Percentiles rank a stretch among this genome's conserved stretches.
Evolutionary conservation across 345 rosid genomes (phyloP).

Genomic region (Murraya koenigii): DNA sequence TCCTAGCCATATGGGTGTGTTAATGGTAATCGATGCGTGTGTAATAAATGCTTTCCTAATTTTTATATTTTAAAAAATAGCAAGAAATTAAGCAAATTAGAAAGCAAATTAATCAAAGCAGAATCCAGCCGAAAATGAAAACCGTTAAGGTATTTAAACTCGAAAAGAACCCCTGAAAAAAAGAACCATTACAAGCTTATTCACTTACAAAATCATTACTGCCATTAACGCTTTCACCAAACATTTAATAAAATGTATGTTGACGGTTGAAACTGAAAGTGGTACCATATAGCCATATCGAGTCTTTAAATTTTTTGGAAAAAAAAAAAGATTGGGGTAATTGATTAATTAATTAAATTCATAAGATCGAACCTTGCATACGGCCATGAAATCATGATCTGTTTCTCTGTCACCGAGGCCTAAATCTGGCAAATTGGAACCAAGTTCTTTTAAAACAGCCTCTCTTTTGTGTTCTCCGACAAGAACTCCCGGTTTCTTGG

Average conservation of each 20-base stretch:
- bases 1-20: background rate
- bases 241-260: slow-evolving; percentile 12
- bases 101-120: too few relatives aligned
- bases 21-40: background rate
- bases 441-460: slow-evolving; percentile 61
- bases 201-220: background rate
- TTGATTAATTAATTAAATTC: background rate
- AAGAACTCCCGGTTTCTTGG: slow-evolving; percentile 63
- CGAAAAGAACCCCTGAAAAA: background rate
- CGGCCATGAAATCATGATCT: slow-evolving; percentile 81
- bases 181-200: too few relatives aligned
- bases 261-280: background rate
- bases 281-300: background rate
- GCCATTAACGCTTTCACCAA: slow-evolving; percentile 29
- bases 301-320: background rate
- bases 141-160: background rate
- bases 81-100: too few relatives aligned
- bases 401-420: slow-evolving; percentile 77
- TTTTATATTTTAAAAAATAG: too few relatives aligned
- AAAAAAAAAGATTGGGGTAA: background rate
- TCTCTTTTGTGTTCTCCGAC: slow-evolving; percentile 59
- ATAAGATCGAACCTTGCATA: slow-evolving; percentile 66
- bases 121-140: background rate
- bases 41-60: background rate
- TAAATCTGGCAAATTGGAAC: slow-evolving; percentile 62